These are phyloP conservation scores for Smithsoniella earleae DNA, from an alignment of 163 green algal genomes.

Conservation along the genomic window DNA sequence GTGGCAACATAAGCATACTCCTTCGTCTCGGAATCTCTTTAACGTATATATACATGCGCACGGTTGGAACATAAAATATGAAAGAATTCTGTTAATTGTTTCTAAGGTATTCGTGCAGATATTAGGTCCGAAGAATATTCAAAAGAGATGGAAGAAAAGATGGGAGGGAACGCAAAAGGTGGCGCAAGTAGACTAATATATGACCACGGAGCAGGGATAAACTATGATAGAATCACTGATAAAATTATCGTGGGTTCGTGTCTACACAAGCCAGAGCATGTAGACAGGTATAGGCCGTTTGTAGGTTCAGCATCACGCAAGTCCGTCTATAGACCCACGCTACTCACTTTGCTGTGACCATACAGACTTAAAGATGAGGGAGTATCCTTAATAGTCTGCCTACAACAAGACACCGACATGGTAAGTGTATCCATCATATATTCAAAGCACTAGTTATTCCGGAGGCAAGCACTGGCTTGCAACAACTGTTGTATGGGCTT, in stretches of 20 bases:
- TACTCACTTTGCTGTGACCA: not conserved
- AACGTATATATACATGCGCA: no score
- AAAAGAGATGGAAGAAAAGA: conserved; percentile 65
- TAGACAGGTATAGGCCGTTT: conserved; percentile 62
- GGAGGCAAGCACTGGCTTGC: not conserved
- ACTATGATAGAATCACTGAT: conserved; percentile 70
- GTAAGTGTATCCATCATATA: not conserved
- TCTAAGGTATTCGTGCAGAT: no score
- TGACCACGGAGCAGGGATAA: conserved; percentile 80
- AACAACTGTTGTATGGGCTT: no score
- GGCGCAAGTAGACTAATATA: conserved; percentile 40
- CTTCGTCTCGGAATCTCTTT: no score
- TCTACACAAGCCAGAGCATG: conserved; percentile 63
- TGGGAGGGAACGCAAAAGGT: conserved; percentile 50
- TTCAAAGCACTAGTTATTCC: not conserved
- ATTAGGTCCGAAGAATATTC: conserved; percentile 63
- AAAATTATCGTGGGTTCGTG: conserved; percentile 90
- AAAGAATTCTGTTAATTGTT: no score
- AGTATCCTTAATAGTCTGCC: conserved; percentile 1
- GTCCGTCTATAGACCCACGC: not conserved
- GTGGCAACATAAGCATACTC: no score
- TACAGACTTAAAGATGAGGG: conserved; percentile 11
- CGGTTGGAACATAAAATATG: no score
- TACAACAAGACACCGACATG: conserved; percentile 24
- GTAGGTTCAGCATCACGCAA: not conserved